A percentile compares a stretch with the other conserved stretches of the same genome.
Evolutionary conservation across 179 eudicot species (phyloP).

Genomic region (Amaranthus tricolor): DNA sequence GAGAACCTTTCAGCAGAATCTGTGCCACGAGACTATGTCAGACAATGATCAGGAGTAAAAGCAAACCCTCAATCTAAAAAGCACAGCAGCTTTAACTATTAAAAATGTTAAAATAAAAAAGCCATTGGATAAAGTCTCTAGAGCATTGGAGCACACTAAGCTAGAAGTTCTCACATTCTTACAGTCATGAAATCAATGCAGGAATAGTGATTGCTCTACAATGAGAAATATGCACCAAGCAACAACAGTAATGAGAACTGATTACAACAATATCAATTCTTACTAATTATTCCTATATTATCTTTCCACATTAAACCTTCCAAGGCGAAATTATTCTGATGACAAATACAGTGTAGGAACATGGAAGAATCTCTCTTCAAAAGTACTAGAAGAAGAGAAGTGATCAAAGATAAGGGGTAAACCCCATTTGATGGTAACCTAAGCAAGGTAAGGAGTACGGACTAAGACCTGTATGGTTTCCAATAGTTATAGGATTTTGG

Average conservation of each 20-base stretch:
- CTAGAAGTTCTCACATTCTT: conserved; percentile 3
- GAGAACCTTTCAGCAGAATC: conserved; percentile 90
- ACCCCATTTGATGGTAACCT: neutral
- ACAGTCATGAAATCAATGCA: neutral
- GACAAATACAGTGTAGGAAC: too few species aligned
- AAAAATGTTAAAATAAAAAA: neutral
- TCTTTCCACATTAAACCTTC: neutral
- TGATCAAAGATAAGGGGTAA: neutral
- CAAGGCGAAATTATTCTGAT: too few species aligned
- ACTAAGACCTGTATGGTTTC: neutral
- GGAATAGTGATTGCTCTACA: neutral
- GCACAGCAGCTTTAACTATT: neutral
- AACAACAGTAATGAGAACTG: neutral
- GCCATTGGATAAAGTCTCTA: neutral
- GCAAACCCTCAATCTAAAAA: neutral
- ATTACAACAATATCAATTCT: neutral
- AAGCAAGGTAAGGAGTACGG: neutral
- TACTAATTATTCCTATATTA: neutral
- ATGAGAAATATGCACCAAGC: neutral
- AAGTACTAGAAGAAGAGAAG: neutral
- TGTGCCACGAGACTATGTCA: conserved; percentile 28
- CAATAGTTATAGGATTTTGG: neutral
- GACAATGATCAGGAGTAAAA: neutral
- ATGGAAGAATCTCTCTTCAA: neutral
- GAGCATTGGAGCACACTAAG: neutral